Evolutionary conservation across 495 filamentous ascomycete genomes (phyloP).

Genomic region (Penicillium ochrochloron): DNA sequence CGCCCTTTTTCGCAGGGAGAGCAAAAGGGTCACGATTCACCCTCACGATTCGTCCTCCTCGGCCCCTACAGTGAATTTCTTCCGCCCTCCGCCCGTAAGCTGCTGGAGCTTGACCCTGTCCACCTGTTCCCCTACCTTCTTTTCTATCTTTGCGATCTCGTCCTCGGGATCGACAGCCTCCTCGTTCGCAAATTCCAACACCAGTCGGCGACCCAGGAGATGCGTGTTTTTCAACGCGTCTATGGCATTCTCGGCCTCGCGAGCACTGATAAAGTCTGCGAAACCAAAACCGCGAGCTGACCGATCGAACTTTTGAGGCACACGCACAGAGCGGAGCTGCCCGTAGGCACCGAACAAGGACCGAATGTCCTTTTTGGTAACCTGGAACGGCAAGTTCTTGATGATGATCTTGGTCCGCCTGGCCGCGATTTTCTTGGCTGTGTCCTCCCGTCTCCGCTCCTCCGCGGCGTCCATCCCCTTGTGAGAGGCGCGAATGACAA

Average conservation of each 20-base stretch:
- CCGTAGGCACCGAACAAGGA: slow-evolving; percentile 87
- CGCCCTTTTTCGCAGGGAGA: slow-evolving; percentile 43
- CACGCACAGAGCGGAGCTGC: slow-evolving; percentile 84
- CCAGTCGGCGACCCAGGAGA: slow-evolving; percentile 83
- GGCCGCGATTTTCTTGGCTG: slow-evolving; percentile 71
- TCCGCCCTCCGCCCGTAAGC: slow-evolving; percentile 79
- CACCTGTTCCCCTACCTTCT: slow-evolving; percentile 86
- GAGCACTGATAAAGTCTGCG: slow-evolving; percentile 89
- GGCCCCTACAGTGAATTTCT: slow-evolving; percentile 83
- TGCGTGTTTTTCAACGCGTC: slow-evolving; percentile 90
- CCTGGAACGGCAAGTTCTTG: slow-evolving; percentile 98
- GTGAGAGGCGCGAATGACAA: slow-evolving; percentile 82
- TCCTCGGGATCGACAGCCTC: slow-evolving; percentile 91
- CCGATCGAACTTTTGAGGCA: slow-evolving; percentile 93
- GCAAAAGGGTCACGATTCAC: slow-evolving; percentile 26
- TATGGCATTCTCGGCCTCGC: slow-evolving; percentile 93
- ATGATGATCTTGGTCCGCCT: slow-evolving; percentile 91
- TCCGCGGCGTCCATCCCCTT: slow-evolving; percentile 85
- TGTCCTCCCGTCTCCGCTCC: slow-evolving; percentile 78
- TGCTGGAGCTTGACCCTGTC: slow-evolving; percentile 87
- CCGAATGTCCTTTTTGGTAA: slow-evolving; percentile 87
- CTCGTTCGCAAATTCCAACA: slow-evolving; percentile 85
- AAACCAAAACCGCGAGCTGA: slow-evolving; percentile 92
- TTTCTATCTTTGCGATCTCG: slow-evolving; percentile 93
- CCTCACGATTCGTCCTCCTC: slow-evolving; percentile 65